These are phyloP conservation scores for Hymenoscyphus occultus DNA, from an alignment of 2,329 filamentous ascomycete genomes.

Conservation along the genomic window DNA sequence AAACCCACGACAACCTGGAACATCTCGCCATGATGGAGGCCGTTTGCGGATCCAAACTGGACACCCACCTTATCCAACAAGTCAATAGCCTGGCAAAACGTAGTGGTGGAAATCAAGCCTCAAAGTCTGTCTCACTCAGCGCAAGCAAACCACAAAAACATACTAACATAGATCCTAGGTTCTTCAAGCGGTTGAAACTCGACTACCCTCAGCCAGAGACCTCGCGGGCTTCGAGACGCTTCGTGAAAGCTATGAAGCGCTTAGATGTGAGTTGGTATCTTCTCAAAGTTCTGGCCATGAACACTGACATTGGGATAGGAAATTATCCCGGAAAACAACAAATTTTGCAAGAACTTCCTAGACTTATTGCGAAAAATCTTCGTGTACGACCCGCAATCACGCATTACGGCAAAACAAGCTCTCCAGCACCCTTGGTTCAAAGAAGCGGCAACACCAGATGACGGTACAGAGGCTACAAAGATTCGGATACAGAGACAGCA, in stretches of 20 bases:
- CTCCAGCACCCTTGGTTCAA: constrained; percentile 67
- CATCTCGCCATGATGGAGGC: constrained; percentile 76
- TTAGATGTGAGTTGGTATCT: constrained; percentile 50
- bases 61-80: constrained; percentile 54
- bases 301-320: constrained; percentile 46
- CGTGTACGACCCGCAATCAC: constrained; percentile 62
- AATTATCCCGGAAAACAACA: constrained; percentile 58
- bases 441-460: constrained; percentile 59
- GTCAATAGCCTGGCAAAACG: constrained; percentile 56
- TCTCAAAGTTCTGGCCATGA: neutral
- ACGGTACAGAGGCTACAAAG: constrained; percentile 66
- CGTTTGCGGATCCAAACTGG: constrained; percentile 59
- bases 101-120: constrained; percentile 57
- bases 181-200: constrained; percentile 63
- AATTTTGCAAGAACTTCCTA: constrained; percentile 60
- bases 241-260: constrained; percentile 70
- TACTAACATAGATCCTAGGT: constrained; percentile 42
- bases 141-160: neutral
- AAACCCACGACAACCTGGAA: constrained; percentile 70
- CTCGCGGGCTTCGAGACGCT: constrained; percentile 60
- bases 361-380: constrained; percentile 66
- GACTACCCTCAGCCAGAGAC: constrained; percentile 65
- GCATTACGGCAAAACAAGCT: constrained; percentile 65
- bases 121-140: constrained; percentile 50
- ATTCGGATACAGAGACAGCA: constrained; percentile 45